Evolutionary conservation across 225 moss, liverwort and hornwort species (phyloP), one percentile per base, ranked within the genome.

Genomic region (Asterella californica): DNA sequence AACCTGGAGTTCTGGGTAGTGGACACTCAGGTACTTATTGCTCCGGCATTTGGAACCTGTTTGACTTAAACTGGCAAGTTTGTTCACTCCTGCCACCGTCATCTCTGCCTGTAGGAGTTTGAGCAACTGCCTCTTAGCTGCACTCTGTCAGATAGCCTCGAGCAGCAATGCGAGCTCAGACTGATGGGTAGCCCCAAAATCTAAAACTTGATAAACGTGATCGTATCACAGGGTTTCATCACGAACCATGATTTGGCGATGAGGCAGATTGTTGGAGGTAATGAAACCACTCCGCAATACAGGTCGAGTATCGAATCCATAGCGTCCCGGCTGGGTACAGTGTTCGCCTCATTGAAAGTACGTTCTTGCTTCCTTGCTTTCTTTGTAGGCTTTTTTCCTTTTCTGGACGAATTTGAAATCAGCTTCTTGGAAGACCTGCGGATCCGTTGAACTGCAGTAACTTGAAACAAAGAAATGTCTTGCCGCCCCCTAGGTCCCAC

Each of bases 1-100:
- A 96, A 94, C 76, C 82, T 96, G 87, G 96, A 96, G 87, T 96
- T 91, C 82, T 90, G 91, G 89, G 91, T 94, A 68, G 90, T 91
- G 33, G 96, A 96, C 86, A 90, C 88, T 55, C 94, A 96, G 90
- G 96, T 96, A 88, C 36, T 0, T 79, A 15, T 0, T 19, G n/a
- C 82, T 76, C 87, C 91, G 91, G 93, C 90, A 65, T 96, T 91
- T 75, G 84, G 85, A 78, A 94, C 94, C 72, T 57, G 21, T 24
- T 18, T 57, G 57, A 21, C 5, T 57, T 57, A 19, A 57, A 24
- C 57, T 57, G 15, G 57, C 18, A 47, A 46, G 27, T 21, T 71
- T 22, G 25, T 70, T 70, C 70, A 45, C 17, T 9, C 18, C 10
- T 69, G 37, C 4, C 19, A 7, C 38, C 38, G 38, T 9, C 32